phyloP scores from a whole-genome alignment of 2,329 filamentous ascomycete genomes.

The Daldinia sp. region DNA sequence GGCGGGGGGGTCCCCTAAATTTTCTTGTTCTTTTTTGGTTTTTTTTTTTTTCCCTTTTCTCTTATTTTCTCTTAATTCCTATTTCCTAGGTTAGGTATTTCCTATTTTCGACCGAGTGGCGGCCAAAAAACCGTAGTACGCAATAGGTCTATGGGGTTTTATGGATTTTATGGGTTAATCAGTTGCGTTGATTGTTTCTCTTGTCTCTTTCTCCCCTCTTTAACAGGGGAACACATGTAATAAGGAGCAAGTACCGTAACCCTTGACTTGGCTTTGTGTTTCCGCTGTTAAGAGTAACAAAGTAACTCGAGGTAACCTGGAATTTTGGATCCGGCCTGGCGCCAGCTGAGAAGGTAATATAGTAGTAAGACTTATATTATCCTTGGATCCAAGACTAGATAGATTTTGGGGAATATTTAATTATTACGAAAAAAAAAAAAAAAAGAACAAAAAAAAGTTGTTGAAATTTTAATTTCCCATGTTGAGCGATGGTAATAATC shows the following conservation, averaged over 20 bases:
- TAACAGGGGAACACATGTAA: no score
- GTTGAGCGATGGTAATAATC: background rate
- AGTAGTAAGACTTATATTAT: slow-evolving; percentile 3
- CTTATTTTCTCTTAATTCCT: background rate
- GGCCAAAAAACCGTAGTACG: slow-evolving; percentile 17
- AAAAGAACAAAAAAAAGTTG: background rate
- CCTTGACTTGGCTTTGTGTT: background rate
- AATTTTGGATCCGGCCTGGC: slow-evolving; percentile 18
- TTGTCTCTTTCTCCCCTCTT: background rate
- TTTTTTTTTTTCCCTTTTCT: background rate
- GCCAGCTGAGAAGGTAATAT: slow-evolving; percentile 2
- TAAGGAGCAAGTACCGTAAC: background rate
- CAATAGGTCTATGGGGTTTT: background rate
- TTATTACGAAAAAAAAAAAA: no score
- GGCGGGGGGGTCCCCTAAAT: slow-evolving; percentile 24
- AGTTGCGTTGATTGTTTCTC: background rate
- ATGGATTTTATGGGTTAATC: background rate
- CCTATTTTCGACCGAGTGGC: slow-evolving; percentile 10
- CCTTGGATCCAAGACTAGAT: slow-evolving; percentile 13
- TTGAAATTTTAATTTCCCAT: slow-evolving; percentile 8
- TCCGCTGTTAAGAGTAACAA: background rate
- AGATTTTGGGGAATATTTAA: background rate
- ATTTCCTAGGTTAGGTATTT: background rate
- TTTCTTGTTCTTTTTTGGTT: background rate
- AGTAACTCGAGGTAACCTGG: no score